These are phyloP conservation scores for Pestalotiopsis sp. DNA, from an alignment of 2,329 filamentous ascomycete species.

Conservation along the genomic window DNA sequence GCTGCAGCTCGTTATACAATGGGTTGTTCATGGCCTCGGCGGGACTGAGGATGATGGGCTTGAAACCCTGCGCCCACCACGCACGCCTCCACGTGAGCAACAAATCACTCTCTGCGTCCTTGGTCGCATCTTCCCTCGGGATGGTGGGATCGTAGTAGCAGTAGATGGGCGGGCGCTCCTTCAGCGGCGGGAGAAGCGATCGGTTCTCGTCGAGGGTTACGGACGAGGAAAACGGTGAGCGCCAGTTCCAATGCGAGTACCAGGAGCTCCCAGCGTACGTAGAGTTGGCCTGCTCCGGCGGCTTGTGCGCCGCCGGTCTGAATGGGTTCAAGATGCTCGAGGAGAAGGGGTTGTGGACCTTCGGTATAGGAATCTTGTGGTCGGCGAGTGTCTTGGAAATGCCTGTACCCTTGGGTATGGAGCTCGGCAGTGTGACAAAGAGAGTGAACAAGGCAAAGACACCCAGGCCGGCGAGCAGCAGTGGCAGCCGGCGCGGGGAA, in stretches of 20 bases:
- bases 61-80: constrained; percentile 95
- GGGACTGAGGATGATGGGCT: constrained; percentile 77
- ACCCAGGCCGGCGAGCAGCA: constrained; percentile 53
- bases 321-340: constrained; percentile 67
- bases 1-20: constrained; percentile 72
- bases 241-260: constrained; percentile 90
- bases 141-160: constrained; percentile 82
- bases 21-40: constrained; percentile 84
- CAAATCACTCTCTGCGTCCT: constrained; percentile 76
- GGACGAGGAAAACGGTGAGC: constrained; percentile 83
- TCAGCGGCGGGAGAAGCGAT: constrained; percentile 78
- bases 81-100: constrained; percentile 87
- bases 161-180: constrained; percentile 74
- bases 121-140: constrained; percentile 63
- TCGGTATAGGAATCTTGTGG: constrained; percentile 52
- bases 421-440: constrained; percentile 52
- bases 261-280: constrained; percentile 78
- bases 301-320: constrained; percentile 69
- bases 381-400: constrained; percentile 51
- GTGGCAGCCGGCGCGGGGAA: constrained; percentile 53
- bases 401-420: constrained; percentile 49
- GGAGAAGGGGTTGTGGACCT: constrained; percentile 47
- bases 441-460: constrained; percentile 57
- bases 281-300: constrained; percentile 76
- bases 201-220: constrained; percentile 81